A percentile compares a stretch with the other conserved stretches of the same genome.
Evolutionary conservation across 176 grass and related monocot genomes (phyloP).

Genomic region (Elymus sibiricus): DNA sequence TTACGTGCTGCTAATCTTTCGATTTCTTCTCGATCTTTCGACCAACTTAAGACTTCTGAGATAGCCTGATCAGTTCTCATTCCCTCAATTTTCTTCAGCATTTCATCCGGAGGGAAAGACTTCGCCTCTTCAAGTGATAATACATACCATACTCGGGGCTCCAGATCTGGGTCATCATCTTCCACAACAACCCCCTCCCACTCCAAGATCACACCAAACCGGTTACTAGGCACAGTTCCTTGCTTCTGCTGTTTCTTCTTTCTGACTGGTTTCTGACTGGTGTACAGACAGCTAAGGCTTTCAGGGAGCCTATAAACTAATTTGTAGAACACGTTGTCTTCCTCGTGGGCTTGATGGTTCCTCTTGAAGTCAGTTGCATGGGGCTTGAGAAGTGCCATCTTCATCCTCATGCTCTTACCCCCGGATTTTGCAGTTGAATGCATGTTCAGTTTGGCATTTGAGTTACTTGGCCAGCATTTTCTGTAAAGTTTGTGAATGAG

Average conservation of each 20-base stretch:
- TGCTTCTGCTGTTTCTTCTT: constrained; percentile 48
- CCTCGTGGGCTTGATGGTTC: constrained; percentile 29
- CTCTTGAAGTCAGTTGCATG: constrained; percentile 44
- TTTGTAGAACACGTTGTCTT: constrained; percentile 35
- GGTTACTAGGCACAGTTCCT: background rate
- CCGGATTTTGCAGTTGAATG: constrained; percentile 3
- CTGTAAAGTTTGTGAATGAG: constrained; percentile 18
- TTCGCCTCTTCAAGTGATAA: constrained; percentile 64
- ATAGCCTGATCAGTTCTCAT: constrained; percentile 73
- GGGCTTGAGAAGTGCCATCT: constrained; percentile 15
- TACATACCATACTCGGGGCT: constrained; percentile 58
- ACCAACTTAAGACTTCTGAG: constrained; percentile 69
- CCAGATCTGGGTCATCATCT: constrained; percentile 57
- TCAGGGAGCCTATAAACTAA: constrained; percentile 50
- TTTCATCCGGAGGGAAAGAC: constrained; percentile 47
- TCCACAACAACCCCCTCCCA: constrained; percentile 75
- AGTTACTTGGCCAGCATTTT: constrained; percentile 18
- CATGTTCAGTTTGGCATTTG: constrained; percentile 16
- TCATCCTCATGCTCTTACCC: constrained; percentile 10
- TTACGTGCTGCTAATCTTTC: constrained; percentile 54
- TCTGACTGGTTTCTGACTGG: constrained; percentile 26
- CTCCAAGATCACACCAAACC: constrained; percentile 81
- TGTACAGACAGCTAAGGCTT: constrained; percentile 63
- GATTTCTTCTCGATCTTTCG: constrained; percentile 48
- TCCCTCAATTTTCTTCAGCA: constrained; percentile 62